Percentiles rank a stretch among this genome's conserved stretches.
phyloP scores from a whole-genome alignment of 352 stramenopile species.

The Phytophthora podocarpi region DNA sequence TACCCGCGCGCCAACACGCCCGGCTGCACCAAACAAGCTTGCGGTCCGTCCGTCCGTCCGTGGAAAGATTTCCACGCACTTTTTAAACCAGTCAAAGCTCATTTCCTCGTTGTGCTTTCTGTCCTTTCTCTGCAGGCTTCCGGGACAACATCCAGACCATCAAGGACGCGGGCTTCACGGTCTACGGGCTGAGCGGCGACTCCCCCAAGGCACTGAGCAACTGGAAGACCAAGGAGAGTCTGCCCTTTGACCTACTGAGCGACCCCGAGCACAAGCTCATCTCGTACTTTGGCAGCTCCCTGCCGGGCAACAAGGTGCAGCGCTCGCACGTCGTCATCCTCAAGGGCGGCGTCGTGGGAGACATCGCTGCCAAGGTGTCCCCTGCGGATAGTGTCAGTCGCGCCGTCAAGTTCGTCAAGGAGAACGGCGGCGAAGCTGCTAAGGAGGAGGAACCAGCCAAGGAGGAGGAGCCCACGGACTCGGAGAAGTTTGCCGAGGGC shows the following conservation, averaged over 20 bases:
- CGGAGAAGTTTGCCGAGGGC: conserved; percentile 43
- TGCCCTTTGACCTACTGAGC: conserved; percentile 84
- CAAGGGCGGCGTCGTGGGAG: conserved; percentile 77
- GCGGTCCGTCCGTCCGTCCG: conserved; percentile 42
- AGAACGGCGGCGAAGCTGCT: conserved; percentile 24
- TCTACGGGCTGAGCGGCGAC: conserved; percentile 84
- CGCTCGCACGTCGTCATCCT: conserved; percentile 86
- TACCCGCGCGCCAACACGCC: conserved; percentile 87
- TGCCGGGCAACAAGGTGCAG: conserved; percentile 78
- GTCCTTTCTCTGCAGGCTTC: conserved; percentile 59
- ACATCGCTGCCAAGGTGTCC: conserved; percentile 81
- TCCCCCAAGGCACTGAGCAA: conserved; percentile 69
- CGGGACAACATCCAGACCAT: conserved; percentile 86
- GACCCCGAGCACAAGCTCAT: conserved; percentile 85
- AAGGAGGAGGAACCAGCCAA: conserved; percentile 23
- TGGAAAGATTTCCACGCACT: too few species aligned
- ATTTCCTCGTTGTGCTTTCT: not conserved
- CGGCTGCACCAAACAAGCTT: conserved; percentile 89
- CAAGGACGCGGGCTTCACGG: conserved; percentile 74
- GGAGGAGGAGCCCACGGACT: conserved; percentile 21
- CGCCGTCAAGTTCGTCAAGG: conserved; percentile 76
- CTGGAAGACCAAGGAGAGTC: conserved; percentile 82
- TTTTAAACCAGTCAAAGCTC: conserved; percentile 16
- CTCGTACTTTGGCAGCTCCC: conserved; percentile 87
- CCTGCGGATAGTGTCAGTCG: conserved; percentile 76